Percentiles rank a stretch among this genome's conserved stretches.
These are phyloP conservation scores for Ceratobasidium sp. DNA, from an alignment of 1,284 basidiomycete species.

Conservation along the genomic window DNA sequence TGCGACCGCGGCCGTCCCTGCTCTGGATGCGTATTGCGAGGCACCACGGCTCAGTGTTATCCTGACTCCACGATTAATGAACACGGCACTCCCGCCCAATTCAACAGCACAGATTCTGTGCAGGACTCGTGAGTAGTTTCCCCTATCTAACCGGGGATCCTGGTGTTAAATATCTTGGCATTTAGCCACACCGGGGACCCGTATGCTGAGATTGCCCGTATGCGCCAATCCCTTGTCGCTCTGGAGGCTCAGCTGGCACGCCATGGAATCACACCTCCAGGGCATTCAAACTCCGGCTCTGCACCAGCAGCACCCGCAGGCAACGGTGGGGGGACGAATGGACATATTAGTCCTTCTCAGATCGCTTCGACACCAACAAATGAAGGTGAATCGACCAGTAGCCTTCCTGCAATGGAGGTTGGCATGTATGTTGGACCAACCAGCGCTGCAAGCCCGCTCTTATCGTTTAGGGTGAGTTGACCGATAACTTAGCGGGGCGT, in stretches of 20 bases:
- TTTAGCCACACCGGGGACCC: slow-evolving; percentile 49
- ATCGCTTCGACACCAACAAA: slow-evolving; percentile 22
- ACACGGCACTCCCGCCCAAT: slow-evolving; percentile 60
- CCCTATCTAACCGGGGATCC: slow-evolving; percentile 52
- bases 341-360: slow-evolving; percentile 33
- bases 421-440: slow-evolving; percentile 39
- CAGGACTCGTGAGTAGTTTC: slow-evolving; percentile 45
- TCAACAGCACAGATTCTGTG: slow-evolving; percentile 53
- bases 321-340: slow-evolving; percentile 17
- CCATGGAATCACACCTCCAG: slow-evolving; percentile 16
- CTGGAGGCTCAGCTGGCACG: slow-evolving; percentile 42
- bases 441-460: slow-evolving; percentile 32
- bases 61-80: slow-evolving; percentile 67
- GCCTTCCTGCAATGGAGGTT: slow-evolving; percentile 25
- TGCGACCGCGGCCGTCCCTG: slow-evolving; percentile 82
- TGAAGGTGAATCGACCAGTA: slow-evolving; percentile 26
- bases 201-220: slow-evolving; percentile 45
- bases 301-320: not conserved
- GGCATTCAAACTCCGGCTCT: not conserved
- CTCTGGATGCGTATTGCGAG: slow-evolving; percentile 76
- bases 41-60: slow-evolving; percentile 62
- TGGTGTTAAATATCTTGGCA: slow-evolving; percentile 48
- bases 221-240: slow-evolving; percentile 44
- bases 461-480: slow-evolving; percentile 36
- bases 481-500: not conserved